Evolutionary conservation across 257 asterid species (phyloP).

Genomic region (Galeopsis tetrahit): DNA sequence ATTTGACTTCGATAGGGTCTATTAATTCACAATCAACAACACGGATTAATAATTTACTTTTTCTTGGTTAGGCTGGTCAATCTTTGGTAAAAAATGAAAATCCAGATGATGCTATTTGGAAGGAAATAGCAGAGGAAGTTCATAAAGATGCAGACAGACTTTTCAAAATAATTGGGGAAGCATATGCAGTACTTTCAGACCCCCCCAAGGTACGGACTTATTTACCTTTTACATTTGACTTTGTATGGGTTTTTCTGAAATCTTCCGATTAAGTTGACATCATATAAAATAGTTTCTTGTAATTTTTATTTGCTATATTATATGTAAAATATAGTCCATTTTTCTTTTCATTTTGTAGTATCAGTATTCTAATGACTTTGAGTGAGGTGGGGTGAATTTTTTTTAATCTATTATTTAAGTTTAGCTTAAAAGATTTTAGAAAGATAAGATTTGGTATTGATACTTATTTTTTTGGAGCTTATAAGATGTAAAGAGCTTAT

Average conservation of each 20-base stretch:
- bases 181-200: conserved; percentile 96
- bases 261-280: background rate
- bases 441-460: too few relatives aligned
- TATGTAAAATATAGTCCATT: background rate
- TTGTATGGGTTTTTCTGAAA: background rate
- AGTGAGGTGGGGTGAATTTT: too few relatives aligned
- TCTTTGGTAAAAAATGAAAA: conserved; percentile 77
- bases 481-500: too few relatives aligned
- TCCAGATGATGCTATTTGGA: conserved; percentile 80
- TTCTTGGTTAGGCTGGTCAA: conserved; percentile 72
- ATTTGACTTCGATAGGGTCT: conserved; percentile 27
- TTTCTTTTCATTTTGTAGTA: background rate
- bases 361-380: background rate
- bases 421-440: too few relatives aligned
- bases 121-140: conserved; percentile 78
- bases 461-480: too few relatives aligned
- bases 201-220: conserved; percentile 67
- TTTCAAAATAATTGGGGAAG: conserved; percentile 95
- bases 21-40: conserved; percentile 12
- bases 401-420: too few relatives aligned
- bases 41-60: conserved; percentile 15
- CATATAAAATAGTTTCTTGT: background rate
- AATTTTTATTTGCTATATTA: background rate
- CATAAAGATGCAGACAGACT: conserved; percentile 87
- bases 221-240: background rate